Conservation (phyloP, 768 basidiomycete species). For the Calvatia gigantea region DNA sequence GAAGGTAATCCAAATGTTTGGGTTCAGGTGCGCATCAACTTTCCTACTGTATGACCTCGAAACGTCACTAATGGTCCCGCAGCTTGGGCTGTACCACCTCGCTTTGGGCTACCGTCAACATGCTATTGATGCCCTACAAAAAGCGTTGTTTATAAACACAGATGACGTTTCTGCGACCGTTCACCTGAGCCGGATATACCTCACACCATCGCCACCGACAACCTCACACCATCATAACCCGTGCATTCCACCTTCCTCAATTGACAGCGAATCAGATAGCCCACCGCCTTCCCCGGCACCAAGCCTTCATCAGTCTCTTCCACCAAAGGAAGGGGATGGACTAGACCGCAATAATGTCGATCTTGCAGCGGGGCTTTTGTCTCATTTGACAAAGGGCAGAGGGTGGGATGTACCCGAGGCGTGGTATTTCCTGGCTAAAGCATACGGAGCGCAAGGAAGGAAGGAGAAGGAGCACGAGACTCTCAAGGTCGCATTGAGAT, state of each 20-base stretch:
- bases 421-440: conserved; percentile 89
- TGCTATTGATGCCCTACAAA: conserved; percentile 77
- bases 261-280: not conserved
- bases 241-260: conserved; percentile 1
- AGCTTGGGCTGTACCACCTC: conserved; percentile 76
- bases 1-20: conserved; percentile 87
- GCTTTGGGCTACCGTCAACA: conserved; percentile 53
- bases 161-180: conserved; percentile 77
- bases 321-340: conserved; percentile 11
- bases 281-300: not conserved
- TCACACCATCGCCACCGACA: conserved; percentile 32
- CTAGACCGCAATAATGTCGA: conserved; percentile 51
- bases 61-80: not conserved
- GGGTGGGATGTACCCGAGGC: conserved; percentile 95
- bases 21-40: conserved; percentile 70
- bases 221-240: conserved; percentile 10
- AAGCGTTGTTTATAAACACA: conserved; percentile 84
- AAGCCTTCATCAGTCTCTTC: not conserved
- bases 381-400: conserved; percentile 67
- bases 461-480: conserved; percentile 74
- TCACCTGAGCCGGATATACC: conserved; percentile 74
- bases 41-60: not conserved
- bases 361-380: conserved; percentile 78
- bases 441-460: conserved; percentile 70
- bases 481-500: conserved; percentile 60